Percentiles rank a stretch among this genome's conserved stretches.
Conservation (phyloP, 2,329 filamentous ascomycete genomes). For the Diplodia scrobiculata region DNA sequence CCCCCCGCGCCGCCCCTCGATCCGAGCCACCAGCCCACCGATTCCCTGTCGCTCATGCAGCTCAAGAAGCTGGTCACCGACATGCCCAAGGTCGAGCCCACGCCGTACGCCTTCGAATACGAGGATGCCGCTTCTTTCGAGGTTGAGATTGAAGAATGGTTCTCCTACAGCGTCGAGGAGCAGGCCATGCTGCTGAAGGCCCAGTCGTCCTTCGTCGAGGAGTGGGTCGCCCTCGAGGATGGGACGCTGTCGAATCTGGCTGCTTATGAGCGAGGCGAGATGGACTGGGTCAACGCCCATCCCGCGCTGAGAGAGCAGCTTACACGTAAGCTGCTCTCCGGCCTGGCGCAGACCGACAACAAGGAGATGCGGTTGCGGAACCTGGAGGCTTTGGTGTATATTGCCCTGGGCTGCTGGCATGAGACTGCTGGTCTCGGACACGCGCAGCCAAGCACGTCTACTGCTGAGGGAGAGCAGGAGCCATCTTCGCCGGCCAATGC, state of each 20-base stretch:
- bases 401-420: constrained; percentile 54
- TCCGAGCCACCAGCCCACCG: constrained; percentile 40
- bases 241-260: constrained; percentile 53
- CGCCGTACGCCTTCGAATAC: constrained; percentile 74
- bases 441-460: constrained; percentile 26
- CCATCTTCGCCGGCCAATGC: constrained; percentile 19
- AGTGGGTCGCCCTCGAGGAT: constrained; percentile 58
- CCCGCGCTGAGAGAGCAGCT: constrained; percentile 61
- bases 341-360: constrained; percentile 36
- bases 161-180: constrained; percentile 86
- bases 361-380: constrained; percentile 38
- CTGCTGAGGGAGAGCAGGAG: constrained; percentile 21
- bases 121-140: constrained; percentile 62
- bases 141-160: constrained; percentile 97
- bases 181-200: constrained; percentile 75
- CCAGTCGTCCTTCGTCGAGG: constrained; percentile 73
- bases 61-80: constrained; percentile 50
- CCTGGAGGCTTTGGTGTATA: constrained; percentile 51
- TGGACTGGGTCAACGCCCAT: constrained; percentile 68
- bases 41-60: constrained; percentile 53
- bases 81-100: constrained; percentile 48
- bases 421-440: constrained; percentile 51
- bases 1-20: constrained; percentile 41
- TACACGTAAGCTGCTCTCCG: constrained; percentile 50
- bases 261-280: constrained; percentile 47